Evolutionary conservation across 2,329 filamentous ascomycete species (phyloP).

Genomic region (Verticillium zaregamsianum): DNA sequence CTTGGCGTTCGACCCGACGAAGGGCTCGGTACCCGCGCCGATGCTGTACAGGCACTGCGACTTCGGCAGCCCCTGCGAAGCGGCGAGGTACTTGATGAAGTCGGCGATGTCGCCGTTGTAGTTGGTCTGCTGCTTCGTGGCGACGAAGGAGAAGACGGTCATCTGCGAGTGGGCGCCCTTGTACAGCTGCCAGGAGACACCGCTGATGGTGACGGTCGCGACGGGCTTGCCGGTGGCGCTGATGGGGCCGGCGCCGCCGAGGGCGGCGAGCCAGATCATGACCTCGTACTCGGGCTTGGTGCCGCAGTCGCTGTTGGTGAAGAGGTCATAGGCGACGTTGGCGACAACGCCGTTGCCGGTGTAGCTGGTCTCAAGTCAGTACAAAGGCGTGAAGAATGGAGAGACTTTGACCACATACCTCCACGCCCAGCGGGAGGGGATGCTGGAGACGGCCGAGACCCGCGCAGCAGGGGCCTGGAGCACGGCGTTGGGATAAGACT

Average conservation of each 20-base stretch:
- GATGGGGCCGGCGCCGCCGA: conserved; percentile 18
- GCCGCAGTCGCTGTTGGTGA: conserved; percentile 42
- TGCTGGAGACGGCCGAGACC: conserved; percentile 28
- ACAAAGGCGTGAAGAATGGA: background rate
- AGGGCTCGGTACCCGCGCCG: conserved; percentile 53
- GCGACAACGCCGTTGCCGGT: conserved; percentile 43
- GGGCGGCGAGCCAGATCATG: conserved; percentile 19
- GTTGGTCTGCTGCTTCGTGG: conserved; percentile 31
- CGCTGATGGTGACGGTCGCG: conserved; percentile 49
- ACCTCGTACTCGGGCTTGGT: conserved; percentile 39
- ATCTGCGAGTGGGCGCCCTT: conserved; percentile 51
- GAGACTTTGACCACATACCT: background rate
- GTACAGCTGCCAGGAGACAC: conserved; percentile 50
- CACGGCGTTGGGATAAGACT: conserved; percentile 40
- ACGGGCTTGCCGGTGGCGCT: conserved; percentile 45
- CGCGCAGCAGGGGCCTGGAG: conserved; percentile 28
- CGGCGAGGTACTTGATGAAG: conserved; percentile 51
- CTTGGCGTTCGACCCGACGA: conserved; percentile 38
- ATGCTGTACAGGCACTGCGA: conserved; percentile 50
- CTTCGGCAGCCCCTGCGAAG: conserved; percentile 37
- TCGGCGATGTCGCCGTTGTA: conserved; percentile 52
- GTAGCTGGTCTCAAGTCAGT: conserved; percentile 25
- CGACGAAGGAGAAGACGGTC: conserved; percentile 52
- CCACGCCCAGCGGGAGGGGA: conserved; percentile 22
- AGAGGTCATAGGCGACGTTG: conserved; percentile 57